Evolutionary conservation across 371 early-diverging fungal species (phyloP).

Genomic region (Phascolomyces articulosus): DNA sequence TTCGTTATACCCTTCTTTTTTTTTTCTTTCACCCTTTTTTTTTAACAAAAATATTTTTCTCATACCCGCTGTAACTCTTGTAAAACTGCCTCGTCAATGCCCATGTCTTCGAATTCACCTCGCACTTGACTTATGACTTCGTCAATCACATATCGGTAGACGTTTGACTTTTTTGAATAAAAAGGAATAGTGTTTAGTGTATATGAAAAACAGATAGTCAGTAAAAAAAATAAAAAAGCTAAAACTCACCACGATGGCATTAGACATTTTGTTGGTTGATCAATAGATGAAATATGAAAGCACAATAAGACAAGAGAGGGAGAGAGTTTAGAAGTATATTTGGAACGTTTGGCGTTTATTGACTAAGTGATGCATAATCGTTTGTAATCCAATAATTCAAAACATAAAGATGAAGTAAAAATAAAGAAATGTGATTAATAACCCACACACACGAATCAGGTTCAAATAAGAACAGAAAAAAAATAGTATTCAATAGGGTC

Average conservation of each 20-base stretch:
- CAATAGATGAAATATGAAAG: neutral
- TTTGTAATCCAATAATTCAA: neutral
- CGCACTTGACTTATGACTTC: slow-evolving; percentile 91
- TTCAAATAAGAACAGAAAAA: too few species aligned
- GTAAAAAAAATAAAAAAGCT: neutral
- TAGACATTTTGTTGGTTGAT: slow-evolving; percentile 36
- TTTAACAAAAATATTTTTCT: neutral
- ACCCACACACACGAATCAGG: too few species aligned
- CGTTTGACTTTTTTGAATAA: slow-evolving; percentile 53
- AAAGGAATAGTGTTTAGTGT: neutral
- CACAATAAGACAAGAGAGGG: too few species aligned
- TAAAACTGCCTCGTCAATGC: slow-evolving; percentile 86
- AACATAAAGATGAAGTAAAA: too few species aligned
- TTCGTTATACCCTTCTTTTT: neutral
- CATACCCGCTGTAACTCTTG: slow-evolving; percentile 86
- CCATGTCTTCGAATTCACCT: slow-evolving; percentile 89
- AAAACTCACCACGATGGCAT: slow-evolving; percentile 49
- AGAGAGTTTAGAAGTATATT: too few species aligned
- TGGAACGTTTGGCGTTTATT: neutral
- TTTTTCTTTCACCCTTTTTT: neutral
- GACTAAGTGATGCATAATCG: slow-evolving; percentile 1
- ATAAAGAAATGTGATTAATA: too few species aligned
- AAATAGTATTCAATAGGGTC: neutral
- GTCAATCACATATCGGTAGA: slow-evolving; percentile 91
- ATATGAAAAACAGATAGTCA: neutral